Percentiles rank a stretch among this genome's conserved stretches.
phyloP scores from a whole-genome alignment of 148 eudicot species.

The Camellia lanceoleosa region DNA sequence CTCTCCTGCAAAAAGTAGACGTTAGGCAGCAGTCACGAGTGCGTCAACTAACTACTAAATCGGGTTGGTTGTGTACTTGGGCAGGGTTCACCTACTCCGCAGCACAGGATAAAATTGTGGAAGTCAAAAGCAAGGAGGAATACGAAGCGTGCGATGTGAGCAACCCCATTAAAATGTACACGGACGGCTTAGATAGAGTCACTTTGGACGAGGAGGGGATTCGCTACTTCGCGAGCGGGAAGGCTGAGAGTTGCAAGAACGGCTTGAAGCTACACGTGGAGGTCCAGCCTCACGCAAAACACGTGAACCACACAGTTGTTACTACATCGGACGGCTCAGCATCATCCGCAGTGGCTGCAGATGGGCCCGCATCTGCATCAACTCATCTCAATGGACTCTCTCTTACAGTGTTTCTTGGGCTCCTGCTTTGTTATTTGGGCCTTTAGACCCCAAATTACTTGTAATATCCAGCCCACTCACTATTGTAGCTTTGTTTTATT shows the following conservation, averaged over 20 bases:
- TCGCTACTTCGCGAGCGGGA: slow-evolving; percentile 73
- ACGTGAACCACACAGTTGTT: neutral
- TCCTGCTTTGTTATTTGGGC: slow-evolving; percentile 21
- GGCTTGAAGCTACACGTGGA: slow-evolving; percentile 72
- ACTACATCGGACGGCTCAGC: neutral
- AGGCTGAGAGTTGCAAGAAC: slow-evolving; percentile 54
- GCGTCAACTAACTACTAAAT: too few relatives aligned
- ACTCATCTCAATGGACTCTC: slow-evolving; percentile 12
- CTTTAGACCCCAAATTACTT: neutral
- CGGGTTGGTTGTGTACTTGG: neutral
- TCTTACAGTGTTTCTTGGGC: slow-evolving; percentile 16
- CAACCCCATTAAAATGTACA: slow-evolving; percentile 71
- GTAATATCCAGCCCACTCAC: too few relatives aligned
- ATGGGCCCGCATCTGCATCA: slow-evolving; percentile 31
- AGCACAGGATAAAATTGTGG: slow-evolving; percentile 61
- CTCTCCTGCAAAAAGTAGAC: too few relatives aligned
- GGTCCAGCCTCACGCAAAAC: slow-evolving; percentile 32
- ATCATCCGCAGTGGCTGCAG: slow-evolving; percentile 20
- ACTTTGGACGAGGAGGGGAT: slow-evolving; percentile 48
- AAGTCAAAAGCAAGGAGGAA: slow-evolving; percentile 55
- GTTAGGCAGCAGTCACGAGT: too few relatives aligned
- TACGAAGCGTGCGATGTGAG: slow-evolving; percentile 57
- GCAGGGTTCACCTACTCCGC: slow-evolving; percentile 72
- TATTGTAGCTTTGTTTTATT: too few relatives aligned
- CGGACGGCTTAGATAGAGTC: slow-evolving; percentile 46